A percentile compares a stretch with the other conserved stretches of the same genome.
phyloP scores from a whole-genome alignment of 345 rosid species.

The Mercurialis annua region DNA sequence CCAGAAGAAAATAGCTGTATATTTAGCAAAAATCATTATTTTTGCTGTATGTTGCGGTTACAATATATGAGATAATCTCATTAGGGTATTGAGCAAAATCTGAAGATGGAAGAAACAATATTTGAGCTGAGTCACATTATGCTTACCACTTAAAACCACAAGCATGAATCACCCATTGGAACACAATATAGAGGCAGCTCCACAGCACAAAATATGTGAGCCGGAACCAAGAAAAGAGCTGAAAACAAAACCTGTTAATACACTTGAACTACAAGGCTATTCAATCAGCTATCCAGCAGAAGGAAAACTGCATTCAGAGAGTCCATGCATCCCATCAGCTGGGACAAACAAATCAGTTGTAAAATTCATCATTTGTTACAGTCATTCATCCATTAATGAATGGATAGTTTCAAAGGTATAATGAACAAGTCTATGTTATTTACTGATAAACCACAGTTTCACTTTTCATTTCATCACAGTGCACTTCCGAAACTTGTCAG shows the following conservation, averaged over 20 bases:
- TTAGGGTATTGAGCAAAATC: neutral
- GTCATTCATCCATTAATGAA: neutral
- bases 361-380: too few relatives aligned
- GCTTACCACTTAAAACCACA: constrained; percentile 72
- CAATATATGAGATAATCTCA: neutral
- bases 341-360: constrained; percentile 15
- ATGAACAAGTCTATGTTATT: too few relatives aligned
- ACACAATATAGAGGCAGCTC: constrained; percentile 70
- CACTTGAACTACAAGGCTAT: constrained; percentile 75
- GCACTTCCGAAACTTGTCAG: too few relatives aligned
- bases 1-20: constrained; percentile 62
- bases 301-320: constrained; percentile 57
- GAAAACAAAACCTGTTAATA: constrained; percentile 1
- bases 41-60: neutral
- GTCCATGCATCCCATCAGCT: constrained; percentile 90
- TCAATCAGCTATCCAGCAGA: constrained; percentile 57
- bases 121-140: neutral
- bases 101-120: too few relatives aligned
- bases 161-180: constrained; percentile 87
- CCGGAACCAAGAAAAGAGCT: constrained; percentile 81
- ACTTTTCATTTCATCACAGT: too few relatives aligned
- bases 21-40: neutral
- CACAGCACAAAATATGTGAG: constrained; percentile 70
- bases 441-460: too few relatives aligned
- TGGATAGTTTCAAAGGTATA: too few relatives aligned